These are phyloP conservation scores for Aurantiochytrium sp. DNA, from an alignment of 108 stramenopile species.

Conservation along the genomic window DNA sequence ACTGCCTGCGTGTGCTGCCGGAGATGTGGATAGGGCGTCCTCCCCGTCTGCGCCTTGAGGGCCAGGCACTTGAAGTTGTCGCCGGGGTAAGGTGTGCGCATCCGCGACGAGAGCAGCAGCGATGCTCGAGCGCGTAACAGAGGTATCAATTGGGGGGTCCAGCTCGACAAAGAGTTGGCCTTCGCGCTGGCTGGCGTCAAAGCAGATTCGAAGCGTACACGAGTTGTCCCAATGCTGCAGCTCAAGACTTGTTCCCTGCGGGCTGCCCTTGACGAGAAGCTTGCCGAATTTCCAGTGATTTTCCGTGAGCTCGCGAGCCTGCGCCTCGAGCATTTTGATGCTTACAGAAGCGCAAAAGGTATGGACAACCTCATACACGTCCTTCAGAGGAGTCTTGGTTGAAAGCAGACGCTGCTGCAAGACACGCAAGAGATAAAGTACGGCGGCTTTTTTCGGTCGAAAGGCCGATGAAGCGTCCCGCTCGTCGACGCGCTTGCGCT, in stretches of 20 bases:
- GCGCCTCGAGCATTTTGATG: constrained; percentile 4
- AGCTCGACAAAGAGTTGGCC: constrained; percentile 8
- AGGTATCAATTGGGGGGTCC: background rate
- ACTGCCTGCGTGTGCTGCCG: background rate
- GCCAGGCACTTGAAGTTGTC: background rate
- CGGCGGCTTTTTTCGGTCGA: background rate
- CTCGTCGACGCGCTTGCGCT: background rate
- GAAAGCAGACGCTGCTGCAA: background rate
- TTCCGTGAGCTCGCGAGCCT: constrained; percentile 11
- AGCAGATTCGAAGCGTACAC: background rate
- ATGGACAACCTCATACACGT: background rate
- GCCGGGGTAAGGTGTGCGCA: background rate
- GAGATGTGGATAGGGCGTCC: background rate
- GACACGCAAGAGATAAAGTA: background rate
- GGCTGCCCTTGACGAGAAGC: background rate
- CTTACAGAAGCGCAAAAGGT: background rate
- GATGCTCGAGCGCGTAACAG: background rate
- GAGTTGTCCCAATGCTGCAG: background rate
- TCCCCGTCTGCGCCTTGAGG: background rate
- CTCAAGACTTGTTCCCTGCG: background rate
- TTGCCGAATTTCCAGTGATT: background rate
- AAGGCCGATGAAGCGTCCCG: background rate
- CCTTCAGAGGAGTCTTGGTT: background rate
- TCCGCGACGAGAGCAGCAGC: background rate
- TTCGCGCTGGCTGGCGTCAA: background rate